Percentiles rank a stretch among this genome's conserved stretches.
Evolutionary conservation across 2,329 filamentous ascomycete genomes (phyloP).

Genomic region (Penicillium paneum): DNA sequence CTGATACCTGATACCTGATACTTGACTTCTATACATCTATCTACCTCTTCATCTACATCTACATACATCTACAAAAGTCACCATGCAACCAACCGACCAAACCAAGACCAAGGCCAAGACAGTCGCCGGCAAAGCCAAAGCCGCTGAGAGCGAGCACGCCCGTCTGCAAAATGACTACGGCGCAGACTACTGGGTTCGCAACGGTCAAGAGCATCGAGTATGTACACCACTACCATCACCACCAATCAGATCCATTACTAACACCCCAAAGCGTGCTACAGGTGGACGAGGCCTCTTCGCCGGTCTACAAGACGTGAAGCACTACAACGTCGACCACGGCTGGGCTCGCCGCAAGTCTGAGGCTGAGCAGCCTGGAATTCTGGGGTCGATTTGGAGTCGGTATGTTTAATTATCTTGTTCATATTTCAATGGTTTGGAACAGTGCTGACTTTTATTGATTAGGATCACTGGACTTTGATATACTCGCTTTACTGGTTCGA

Average conservation of each 20-base stretch:
- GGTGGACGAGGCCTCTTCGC: slow-evolving; percentile 39
- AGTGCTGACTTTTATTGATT: background rate
- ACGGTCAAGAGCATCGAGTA: slow-evolving; percentile 23
- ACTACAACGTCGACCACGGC: slow-evolving; percentile 38
- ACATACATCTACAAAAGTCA: background rate
- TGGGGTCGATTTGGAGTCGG: slow-evolving; percentile 23
- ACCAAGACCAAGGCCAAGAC: background rate
- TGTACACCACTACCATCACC: background rate
- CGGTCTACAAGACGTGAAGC: slow-evolving; percentile 38
- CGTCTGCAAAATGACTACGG: slow-evolving; percentile 36
- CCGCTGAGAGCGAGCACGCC: slow-evolving; percentile 4
- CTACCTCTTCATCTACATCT: background rate
- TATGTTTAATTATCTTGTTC: slow-evolving; percentile 11
- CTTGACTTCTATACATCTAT: background rate
- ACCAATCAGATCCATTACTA: background rate
- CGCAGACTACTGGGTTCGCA: slow-evolving; percentile 37
- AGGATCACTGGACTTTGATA: slow-evolving; percentile 15
- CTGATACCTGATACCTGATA: background rate
- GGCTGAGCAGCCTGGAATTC: slow-evolving; percentile 13
- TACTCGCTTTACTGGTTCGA: background rate
- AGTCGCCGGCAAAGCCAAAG: slow-evolving; percentile 11
- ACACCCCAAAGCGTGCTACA: slow-evolving; percentile 27
- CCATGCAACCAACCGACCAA: background rate
- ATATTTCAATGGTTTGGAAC: background rate
- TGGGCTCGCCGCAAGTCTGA: slow-evolving; percentile 32